Evolutionary conservation across 192 early-diverging fungal species (phyloP).

Genomic region (Coemansia sp.): DNA sequence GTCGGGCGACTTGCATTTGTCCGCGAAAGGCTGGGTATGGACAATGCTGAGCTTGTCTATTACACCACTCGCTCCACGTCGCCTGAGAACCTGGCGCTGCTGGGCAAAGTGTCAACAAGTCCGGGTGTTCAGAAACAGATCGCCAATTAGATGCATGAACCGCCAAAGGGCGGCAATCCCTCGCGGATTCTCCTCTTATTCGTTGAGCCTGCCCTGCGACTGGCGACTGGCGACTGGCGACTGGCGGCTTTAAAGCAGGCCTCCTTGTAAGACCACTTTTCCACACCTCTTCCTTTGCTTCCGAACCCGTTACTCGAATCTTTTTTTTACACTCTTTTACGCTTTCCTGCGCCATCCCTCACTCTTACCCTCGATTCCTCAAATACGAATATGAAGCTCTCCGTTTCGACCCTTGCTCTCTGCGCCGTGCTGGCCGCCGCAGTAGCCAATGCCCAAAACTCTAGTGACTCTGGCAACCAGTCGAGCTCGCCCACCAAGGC

Average conservation of each 20-base stretch:
- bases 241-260: no score
- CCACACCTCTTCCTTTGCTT: neutral
- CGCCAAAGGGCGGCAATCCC: neutral
- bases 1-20: no score
- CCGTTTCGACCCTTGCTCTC: conserved; percentile 25
- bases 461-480: neutral
- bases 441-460: conserved; percentile 19
- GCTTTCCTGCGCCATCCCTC: neutral
- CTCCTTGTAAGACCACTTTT: neutral
- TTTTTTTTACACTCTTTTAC: neutral
- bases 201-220: neutral
- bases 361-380: neutral
- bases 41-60: conserved; percentile 68
- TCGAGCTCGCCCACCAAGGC: neutral
- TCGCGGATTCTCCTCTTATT: neutral
- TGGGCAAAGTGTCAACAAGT: conserved; percentile 53
- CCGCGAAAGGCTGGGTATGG: conserved; percentile 57
- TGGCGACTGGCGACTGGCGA: no score
- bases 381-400: conserved; percentile 29
- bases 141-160: neutral
- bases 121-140: neutral
- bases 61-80: conserved; percentile 68
- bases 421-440: conserved; percentile 30
- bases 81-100: conserved; percentile 77
- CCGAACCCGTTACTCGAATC: neutral